Evolutionary conservation across 805 yeast genomes (phyloP), one percentile per base, ranked within the genome.

Genomic region (Pichia scutulata): DNA sequence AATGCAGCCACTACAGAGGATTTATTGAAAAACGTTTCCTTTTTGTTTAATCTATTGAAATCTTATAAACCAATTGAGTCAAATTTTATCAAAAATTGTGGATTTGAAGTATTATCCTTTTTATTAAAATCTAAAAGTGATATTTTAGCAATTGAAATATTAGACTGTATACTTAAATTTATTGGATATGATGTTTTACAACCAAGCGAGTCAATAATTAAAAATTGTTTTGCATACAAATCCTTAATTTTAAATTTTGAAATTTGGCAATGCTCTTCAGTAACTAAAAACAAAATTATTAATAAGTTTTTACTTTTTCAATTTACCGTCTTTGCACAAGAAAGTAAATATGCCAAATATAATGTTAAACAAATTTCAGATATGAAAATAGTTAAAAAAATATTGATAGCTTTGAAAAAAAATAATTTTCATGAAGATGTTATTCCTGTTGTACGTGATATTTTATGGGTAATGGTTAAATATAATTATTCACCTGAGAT

Each of bases 171-270:
- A 21, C 60, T 84, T 8, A 67, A 62, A 5, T 76, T 72, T 60
- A 71, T 77, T 42, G 95, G 93, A 0, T 82, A 78, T 62, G 71
- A 80, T 55, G 70, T 69, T 36, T 51, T 58, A 1, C 67, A 76
- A 36, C 80, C 85, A 0, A 65, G 69, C 33, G 79, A 80, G 8
- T 82, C 92, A 0, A 61, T 82, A 2, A 69, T 88, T 1, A 66
- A 70, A 8, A 81, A 85, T 55, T 71, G 76, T 0, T 52, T 66
- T 2, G 84, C 84, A 0, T 89, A 84, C 59, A 72, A 78, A 36
- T 65, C 71, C 1, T 61, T 88, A 42, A 71, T 86, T 39, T 71
- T 81, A 19, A 89, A 87, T 53, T 73, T 84, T 53, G 84, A 80
- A 49, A 68, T 79, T 21, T 83, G 87, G 79, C 70, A 71, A 49